A percentile compares a stretch with the other conserved stretches of the same genome.
phyloP scores from a whole-genome alignment of 2,329 filamentous ascomycete genomes.

The Clarireedia homoeocarpa region DNA sequence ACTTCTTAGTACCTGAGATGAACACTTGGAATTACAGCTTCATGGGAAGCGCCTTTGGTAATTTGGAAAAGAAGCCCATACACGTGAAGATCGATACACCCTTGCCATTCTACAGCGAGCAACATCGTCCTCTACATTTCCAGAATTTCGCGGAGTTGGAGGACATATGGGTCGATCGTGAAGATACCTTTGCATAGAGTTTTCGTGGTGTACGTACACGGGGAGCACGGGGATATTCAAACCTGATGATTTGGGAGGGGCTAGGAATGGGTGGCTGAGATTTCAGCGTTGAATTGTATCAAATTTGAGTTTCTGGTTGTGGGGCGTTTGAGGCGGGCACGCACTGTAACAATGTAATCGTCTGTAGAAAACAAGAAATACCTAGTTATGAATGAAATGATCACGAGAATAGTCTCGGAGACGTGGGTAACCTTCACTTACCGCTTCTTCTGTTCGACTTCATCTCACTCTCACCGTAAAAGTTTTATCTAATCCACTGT shows the following conservation, averaged over 20 bases:
- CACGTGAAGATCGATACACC: constrained; percentile 94
- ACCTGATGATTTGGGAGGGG: neutral
- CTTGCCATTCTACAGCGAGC: constrained; percentile 79
- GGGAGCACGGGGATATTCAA: neutral
- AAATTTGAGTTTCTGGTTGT: neutral
- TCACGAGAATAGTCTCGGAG: neutral
- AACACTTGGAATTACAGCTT: constrained; percentile 97
- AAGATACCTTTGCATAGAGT: constrained; percentile 81
- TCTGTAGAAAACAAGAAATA: neutral
- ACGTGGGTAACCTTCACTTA: neutral
- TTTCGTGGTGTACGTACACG: neutral
- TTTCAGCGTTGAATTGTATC: neutral
- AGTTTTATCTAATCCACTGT: neutral
- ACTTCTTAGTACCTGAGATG: constrained; percentile 90
- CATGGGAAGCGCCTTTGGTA: constrained; percentile 83
- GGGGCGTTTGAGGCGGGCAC: neutral
- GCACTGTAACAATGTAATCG: neutral
- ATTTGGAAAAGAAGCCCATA: constrained; percentile 82
- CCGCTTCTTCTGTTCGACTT: neutral
- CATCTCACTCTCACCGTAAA: neutral
- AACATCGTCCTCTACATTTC: constrained; percentile 91
- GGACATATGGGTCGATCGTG: constrained; percentile 89
- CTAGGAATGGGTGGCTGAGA: neutral
- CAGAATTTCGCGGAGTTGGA: constrained; percentile 95
- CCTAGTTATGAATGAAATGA: neutral